Evolutionary conservation across 306 rosid species (phyloP), one percentile per base, ranked within the genome.

Genomic region (Lathyrus tuberosus): DNA sequence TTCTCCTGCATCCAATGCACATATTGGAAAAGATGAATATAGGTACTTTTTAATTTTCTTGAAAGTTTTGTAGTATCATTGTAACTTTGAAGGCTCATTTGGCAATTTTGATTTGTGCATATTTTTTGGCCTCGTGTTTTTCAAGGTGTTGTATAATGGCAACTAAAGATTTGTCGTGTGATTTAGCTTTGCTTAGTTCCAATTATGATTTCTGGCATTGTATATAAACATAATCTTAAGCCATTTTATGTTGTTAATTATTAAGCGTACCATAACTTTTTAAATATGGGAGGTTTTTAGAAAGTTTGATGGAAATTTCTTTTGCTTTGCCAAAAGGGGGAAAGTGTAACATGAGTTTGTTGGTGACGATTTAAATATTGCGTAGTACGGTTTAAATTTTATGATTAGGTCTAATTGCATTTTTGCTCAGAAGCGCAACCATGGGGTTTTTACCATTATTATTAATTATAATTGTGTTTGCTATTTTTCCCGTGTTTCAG

Each of bases 1-100:
- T 54, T 93, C 98, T 14, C 97, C 95, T 48, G 81, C 86, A 54
- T 83, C 86, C 35, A 80, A 70, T 78, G 79, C 92, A 54, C 82
- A 83, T 53, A 67, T 47, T 65, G 86, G 89, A 76, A 69, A 81
- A 59, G 95, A 94, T 75, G 97, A 88, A 59, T 81, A 78, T 80
- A 94, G 97, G 97, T 94, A 75, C 18, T 42, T 10, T 13, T 43
- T 20, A 9, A 13, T 26, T 58, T 53, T 54, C 22, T 65, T 70
- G 58, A 12, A 69, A 62, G 26, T 65, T 66, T 81, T 35, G n/a
- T 65, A 53, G 42, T 33, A 52, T 24, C 49, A 11, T 20, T 76
- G 10, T 2, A 54, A 48, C 49, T 9, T 20, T 76, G 10, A 1
- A 54, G 43, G 30, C 24, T 38, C 5, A 5, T 10, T 28, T 13